Percentiles rank a stretch among this genome's conserved stretches.
Conservation (phyloP, 805 yeast genomes). For the Saccharomycopsis microspora region DNA sequence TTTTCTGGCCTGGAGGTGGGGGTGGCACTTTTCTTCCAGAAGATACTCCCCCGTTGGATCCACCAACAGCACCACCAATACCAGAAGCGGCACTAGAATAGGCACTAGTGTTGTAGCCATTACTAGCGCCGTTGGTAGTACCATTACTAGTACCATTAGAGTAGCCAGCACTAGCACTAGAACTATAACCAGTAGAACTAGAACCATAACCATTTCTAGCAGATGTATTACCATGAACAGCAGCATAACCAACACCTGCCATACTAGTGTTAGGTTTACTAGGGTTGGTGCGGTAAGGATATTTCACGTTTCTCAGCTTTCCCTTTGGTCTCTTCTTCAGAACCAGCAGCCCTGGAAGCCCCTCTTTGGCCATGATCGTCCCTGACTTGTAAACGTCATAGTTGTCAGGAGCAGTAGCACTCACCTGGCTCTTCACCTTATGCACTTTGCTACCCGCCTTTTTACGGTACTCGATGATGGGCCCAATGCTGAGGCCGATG, state of each 20-base stretch:
- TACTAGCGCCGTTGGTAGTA: neutral
- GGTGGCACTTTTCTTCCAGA: neutral
- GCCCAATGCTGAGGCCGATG: constrained; percentile 53
- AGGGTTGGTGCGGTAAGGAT: constrained; percentile 18
- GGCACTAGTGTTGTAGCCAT: too few relatives aligned
- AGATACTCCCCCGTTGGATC: neutral
- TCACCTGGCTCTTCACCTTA: constrained; percentile 55
- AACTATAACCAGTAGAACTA: neutral
- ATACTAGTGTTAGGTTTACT: constrained; percentile 11
- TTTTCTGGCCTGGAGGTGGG: constrained; percentile 14
- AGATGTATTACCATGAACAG: constrained; percentile 11
- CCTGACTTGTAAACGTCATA: constrained; percentile 83
- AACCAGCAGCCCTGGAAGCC: constrained; percentile 61
- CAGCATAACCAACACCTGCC: constrained; percentile 8
- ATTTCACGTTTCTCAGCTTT: constrained; percentile 18
- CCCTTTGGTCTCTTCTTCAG: constrained; percentile 70
- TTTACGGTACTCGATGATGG: constrained; percentile 73
- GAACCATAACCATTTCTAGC: constrained; percentile 9
- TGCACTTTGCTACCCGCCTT: constrained; percentile 77
- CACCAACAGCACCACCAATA: too few relatives aligned
- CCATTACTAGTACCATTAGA: neutral
- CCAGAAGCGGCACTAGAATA: too few relatives aligned
- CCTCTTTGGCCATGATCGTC: constrained; percentile 68
- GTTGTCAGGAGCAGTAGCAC: constrained; percentile 48
- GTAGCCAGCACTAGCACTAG: neutral